Conservation (phyloP, 345 rosid species). For the Sonneratia caseolaris region DNA sequence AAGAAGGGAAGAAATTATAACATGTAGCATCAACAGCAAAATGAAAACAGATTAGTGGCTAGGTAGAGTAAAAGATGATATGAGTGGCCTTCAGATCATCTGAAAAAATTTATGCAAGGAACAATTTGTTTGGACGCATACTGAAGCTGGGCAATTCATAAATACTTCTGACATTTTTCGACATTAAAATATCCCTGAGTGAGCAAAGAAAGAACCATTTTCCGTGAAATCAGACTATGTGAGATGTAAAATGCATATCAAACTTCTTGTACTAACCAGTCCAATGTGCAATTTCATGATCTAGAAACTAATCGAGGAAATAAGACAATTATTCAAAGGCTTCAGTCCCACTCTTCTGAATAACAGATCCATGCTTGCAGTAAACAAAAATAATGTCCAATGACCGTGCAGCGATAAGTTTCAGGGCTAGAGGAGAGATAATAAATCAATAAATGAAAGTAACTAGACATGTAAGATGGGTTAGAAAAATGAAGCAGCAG, state of each 20-base stretch:
- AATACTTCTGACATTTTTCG: background rate
- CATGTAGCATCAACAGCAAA: background rate
- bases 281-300: background rate
- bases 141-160: background rate
- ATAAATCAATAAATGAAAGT: background rate
- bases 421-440: background rate
- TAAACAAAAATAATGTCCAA: background rate
- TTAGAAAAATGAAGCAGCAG: conserved; percentile 2
- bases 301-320: background rate
- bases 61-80: background rate
- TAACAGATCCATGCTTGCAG: background rate
- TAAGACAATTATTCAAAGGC: background rate
- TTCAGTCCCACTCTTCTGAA: background rate
- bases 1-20: background rate
- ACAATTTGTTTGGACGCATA: background rate
- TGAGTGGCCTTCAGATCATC: background rate
- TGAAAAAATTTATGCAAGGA: background rate
- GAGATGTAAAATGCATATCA: background rate
- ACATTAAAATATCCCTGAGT: background rate
- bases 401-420: background rate
- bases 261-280: background rate
- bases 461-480: background rate
- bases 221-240: background rate
- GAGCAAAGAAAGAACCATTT: background rate
- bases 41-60: background rate